Evolutionary conservation across 352 stramenopile genomes (phyloP), one percentile per base, ranked within the genome.

Genomic region (Pythium rhizo-oryzae): DNA sequence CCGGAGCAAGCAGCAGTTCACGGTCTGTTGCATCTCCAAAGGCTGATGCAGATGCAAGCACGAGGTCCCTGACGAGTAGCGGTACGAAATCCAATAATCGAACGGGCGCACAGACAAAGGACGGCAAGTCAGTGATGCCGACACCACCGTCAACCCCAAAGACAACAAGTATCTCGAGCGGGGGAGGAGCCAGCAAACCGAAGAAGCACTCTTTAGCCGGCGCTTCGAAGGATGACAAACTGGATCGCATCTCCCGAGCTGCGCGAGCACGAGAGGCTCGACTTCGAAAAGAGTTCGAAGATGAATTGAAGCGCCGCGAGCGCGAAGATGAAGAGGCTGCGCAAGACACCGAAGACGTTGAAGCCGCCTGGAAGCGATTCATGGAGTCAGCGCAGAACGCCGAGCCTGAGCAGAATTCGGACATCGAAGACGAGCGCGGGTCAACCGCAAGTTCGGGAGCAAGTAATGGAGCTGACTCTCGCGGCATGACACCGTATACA

Each of bases 301-400:
- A 77, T 46, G 53, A 72, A 25, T 13, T 74, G 39, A 35, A 25
- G 24, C 25, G 73, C 9, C 44, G 71, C 28, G 13, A 43, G 28
- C 16, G 35, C 13, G 77, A 85, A 39, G 76, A 90, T 21, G 82
- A 85, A 18, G 79, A 88, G 8, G 72, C 72, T 0, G 67, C 53
- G 18, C 35, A 39, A n/a, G 80, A 90, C 63, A 90, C 75, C 4
- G 76, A 67, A 11, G 84, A 92, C 30, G 84, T 92, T 2, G 80
- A 90, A 49, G 56, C 59, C 1, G 84, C 82, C 21, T 92, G 84
- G 84, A 73, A 81, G 41, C 71, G 72, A 16, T 90, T 92, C 50
- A 68, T 92, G 41, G 81, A 90, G 55, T 78, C 79, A 4, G 62
- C 51, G 37, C 25, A 62, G 13, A 62, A 64, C 13, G 70, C 72